These are phyloP conservation scores for Diaporthe eres DNA, from an alignment of 2,329 filamentous ascomycete species.

Conservation along the genomic window DNA sequence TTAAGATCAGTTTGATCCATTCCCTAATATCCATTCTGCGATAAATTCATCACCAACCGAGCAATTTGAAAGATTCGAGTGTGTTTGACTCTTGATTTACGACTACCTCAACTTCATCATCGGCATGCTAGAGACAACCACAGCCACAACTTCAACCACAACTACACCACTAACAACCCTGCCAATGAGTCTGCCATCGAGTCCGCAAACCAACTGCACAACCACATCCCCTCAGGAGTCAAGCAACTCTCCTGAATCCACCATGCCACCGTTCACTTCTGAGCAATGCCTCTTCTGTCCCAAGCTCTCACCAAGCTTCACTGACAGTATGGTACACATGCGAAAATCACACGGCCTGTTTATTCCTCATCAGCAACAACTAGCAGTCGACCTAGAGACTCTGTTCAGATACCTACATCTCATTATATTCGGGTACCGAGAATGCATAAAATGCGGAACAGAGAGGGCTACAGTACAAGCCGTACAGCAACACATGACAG, in stretches of 20 bases:
- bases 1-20: background rate
- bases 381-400: conserved; percentile 62
- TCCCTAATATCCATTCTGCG: background rate
- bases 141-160: background rate
- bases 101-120: background rate
- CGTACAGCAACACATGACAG: conserved; percentile 65
- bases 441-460: conserved; percentile 66
- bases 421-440: conserved; percentile 61
- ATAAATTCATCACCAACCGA: no score
- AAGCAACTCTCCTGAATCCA: background rate
- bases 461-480: conserved; percentile 58
- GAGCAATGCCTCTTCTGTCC: conserved; percentile 61
- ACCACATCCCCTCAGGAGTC: background rate
- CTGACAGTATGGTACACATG: conserved; percentile 63
- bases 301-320: conserved; percentile 47
- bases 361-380: conserved; percentile 53
- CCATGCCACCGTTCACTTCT: conserved; percentile 45
- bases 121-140: conserved; percentile 19
- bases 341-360: conserved; percentile 61
- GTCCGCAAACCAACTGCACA: background rate
- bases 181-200: background rate
- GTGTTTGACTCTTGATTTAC: background rate
- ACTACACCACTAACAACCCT: background rate
- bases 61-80: background rate
- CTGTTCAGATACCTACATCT: conserved; percentile 63